Conservation (phyloP, 2,329 filamentous ascomycete genomes). For the Aspergillus transmontanensis region DNA sequence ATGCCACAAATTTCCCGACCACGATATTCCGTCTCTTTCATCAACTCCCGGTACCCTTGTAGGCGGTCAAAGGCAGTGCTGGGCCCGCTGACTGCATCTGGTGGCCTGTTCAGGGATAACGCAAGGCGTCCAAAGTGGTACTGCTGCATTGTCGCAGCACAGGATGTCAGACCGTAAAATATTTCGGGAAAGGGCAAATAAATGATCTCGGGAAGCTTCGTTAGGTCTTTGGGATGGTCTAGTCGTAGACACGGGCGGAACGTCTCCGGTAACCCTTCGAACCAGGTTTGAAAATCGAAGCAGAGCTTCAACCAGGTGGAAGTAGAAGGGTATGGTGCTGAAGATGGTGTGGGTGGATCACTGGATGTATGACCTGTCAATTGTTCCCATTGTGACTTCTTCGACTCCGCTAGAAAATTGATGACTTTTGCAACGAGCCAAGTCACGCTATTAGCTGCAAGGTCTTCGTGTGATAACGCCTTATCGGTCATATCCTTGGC, state of each 20-base stretch:
- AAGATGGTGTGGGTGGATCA: constrained; percentile 46
- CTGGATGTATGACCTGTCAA: constrained; percentile 33
- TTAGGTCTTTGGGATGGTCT: constrained; percentile 38
- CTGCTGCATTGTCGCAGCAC: constrained; percentile 64
- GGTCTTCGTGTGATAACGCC: constrained; percentile 58
- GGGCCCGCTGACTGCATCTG: constrained; percentile 55
- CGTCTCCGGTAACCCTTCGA: constrained; percentile 58
- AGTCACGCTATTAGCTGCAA: constrained; percentile 62
- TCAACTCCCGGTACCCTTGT: constrained; percentile 59
- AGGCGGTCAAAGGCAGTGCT: constrained; percentile 58
- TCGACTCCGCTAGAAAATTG: constrained; percentile 63
- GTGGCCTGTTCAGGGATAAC: constrained; percentile 61
- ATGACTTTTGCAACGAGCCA: constrained; percentile 66
- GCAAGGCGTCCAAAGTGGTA: constrained; percentile 67
- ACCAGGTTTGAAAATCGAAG: constrained; percentile 60
- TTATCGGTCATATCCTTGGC: not conserved
- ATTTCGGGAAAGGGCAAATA: constrained; percentile 54
- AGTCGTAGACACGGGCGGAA: constrained; percentile 58
- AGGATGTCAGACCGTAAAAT: constrained; percentile 64
- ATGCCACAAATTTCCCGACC: constrained; percentile 63
- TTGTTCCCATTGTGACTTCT: constrained; percentile 49
- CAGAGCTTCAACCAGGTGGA: constrained; percentile 56
- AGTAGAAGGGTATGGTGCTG: constrained; percentile 44
- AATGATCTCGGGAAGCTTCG: constrained; percentile 34
- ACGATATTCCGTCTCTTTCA: constrained; percentile 58